Percentiles rank a stretch among this genome's conserved stretches.
These are phyloP conservation scores for Cyamopsis tetragonoloba DNA, from an alignment of 306 rosid genomes.

Conservation along the genomic window DNA sequence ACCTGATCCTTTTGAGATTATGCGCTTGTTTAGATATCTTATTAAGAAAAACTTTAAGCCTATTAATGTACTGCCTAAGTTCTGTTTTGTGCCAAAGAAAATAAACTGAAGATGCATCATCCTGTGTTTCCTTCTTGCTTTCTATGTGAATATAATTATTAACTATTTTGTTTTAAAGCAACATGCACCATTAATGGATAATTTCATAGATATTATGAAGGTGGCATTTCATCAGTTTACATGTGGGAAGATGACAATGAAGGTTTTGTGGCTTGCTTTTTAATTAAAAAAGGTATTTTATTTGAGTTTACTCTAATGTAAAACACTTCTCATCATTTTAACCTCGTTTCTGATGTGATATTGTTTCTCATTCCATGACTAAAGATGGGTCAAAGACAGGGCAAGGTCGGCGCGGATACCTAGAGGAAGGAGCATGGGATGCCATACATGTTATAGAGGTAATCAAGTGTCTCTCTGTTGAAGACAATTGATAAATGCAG, in stretches of 20 bases:
- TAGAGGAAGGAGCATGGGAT: conserved; percentile 99
- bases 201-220: conserved; percentile 89
- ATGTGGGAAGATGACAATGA: conserved; percentile 98
- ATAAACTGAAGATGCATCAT: conserved; percentile 2
- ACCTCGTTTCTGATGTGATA: conserved; percentile 26
- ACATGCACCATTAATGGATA: conserved; percentile 48
- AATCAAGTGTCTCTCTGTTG: conserved; percentile 14
- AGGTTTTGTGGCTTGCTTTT: conserved; percentile 82
- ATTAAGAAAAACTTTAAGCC: conserved; percentile 8
- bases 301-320: conserved; percentile 13
- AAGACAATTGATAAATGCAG: neutral
- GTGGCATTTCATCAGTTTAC: conserved; percentile 97
- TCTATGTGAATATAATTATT: neutral
- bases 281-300: conserved; percentile 81
- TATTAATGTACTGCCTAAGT: neutral
- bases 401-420: conserved; percentile 87
- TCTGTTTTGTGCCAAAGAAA: conserved; percentile 8
- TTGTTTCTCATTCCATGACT: conserved; percentile 36
- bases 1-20: conserved; percentile 52
- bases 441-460: conserved; percentile 99
- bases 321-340: conserved; percentile 16
- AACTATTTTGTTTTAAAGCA: conserved; percentile 21
- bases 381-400: conserved; percentile 96
- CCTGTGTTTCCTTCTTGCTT: conserved; percentile 11
- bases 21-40: neutral